Evolutionary conservation across 2,329 filamentous ascomycete genomes (phyloP).

Genomic region (Cercospora berteroae): DNA sequence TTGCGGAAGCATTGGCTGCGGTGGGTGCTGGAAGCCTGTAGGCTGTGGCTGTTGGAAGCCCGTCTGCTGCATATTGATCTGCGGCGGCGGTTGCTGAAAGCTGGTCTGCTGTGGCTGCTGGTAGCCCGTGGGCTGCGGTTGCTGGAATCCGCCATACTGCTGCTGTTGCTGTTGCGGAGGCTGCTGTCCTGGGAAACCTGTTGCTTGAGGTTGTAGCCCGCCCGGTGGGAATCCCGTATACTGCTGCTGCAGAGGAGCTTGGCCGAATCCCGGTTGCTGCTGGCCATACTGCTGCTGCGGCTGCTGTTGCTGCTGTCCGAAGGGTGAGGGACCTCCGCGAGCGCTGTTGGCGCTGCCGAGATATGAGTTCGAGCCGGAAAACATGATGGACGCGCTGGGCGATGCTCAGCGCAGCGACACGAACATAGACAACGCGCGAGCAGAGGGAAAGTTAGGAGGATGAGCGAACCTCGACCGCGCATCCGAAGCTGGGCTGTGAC

Average conservation of each 20-base stretch:
- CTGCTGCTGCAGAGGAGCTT: slow-evolving; percentile 60
- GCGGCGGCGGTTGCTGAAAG: slow-evolving; percentile 44
- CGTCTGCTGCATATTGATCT: slow-evolving; percentile 26
- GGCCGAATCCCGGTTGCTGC: slow-evolving; percentile 56
- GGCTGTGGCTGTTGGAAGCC: slow-evolving; percentile 52
- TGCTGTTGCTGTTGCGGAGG: slow-evolving; percentile 37
- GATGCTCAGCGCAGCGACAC: slow-evolving; percentile 14
- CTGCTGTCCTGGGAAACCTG: slow-evolving; percentile 36
- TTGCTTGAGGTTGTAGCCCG: slow-evolving; percentile 38
- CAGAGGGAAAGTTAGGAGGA: background rate
- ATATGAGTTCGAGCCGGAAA: slow-evolving; percentile 83
- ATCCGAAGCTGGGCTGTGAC: slow-evolving; percentile 7
- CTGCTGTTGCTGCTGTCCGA: slow-evolving; percentile 49
- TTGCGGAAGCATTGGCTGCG: slow-evolving; percentile 50
- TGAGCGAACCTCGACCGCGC: slow-evolving; percentile 7
- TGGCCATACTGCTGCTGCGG: slow-evolving; percentile 45
- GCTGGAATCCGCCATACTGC: slow-evolving; percentile 43
- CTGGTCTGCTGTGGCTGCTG: slow-evolving; percentile 48
- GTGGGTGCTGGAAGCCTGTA: slow-evolving; percentile 45
- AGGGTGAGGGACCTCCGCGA: slow-evolving; percentile 63
- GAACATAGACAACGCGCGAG: background rate
- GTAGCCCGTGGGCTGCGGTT: slow-evolving; percentile 40
- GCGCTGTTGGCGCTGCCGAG: slow-evolving; percentile 75
- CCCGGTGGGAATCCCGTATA: slow-evolving; percentile 62
- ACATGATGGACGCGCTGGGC: slow-evolving; percentile 59